Evolutionary conservation across 1,139 yeast species (phyloP).

Genomic region (Kurtzmaniella quercitrusa): DNA sequence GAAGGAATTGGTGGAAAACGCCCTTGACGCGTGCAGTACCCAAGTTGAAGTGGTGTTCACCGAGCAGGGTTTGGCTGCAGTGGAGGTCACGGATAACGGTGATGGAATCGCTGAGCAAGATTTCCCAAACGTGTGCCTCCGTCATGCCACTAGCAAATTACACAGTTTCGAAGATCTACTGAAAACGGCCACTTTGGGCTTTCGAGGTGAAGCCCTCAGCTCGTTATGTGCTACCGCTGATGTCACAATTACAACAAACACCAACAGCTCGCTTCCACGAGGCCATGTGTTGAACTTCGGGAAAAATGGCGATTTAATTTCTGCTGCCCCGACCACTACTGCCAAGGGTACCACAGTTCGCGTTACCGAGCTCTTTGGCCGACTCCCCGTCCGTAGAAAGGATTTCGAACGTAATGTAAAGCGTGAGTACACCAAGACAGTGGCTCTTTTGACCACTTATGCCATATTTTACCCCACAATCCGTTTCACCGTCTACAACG

Average conservation of each 20-base stretch:
- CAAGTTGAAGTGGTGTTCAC: slow-evolving; percentile 62
- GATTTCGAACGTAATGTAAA: slow-evolving; percentile 66
- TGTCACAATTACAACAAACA: slow-evolving; percentile 53
- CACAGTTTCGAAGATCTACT: slow-evolving; percentile 51
- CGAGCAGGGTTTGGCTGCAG: slow-evolving; percentile 70
- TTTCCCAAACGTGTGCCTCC: slow-evolving; percentile 56
- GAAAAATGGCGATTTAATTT: slow-evolving; percentile 44
- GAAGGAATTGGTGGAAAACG: slow-evolving; percentile 83
- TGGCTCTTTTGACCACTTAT: slow-evolving; percentile 63
- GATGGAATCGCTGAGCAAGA: slow-evolving; percentile 62
- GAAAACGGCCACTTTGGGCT: slow-evolving; percentile 59
- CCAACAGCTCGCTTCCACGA: slow-evolving; percentile 46
- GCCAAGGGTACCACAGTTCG: slow-evolving; percentile 56
- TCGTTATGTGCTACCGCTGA: slow-evolving; percentile 66
- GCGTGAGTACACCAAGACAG: slow-evolving; percentile 66
- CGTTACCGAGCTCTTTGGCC: slow-evolving; percentile 52
- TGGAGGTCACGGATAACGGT: slow-evolving; percentile 76
- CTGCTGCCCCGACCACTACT: slow-evolving; percentile 43
- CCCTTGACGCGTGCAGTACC: slow-evolving; percentile 73
- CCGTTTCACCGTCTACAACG: slow-evolving; percentile 56
- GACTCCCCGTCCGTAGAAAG: slow-evolving; percentile 69
- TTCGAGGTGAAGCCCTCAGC: slow-evolving; percentile 82
- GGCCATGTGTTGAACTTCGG: slow-evolving; percentile 54
- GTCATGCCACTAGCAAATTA: slow-evolving; percentile 81
- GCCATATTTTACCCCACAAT: slow-evolving; percentile 56